These are phyloP conservation scores for Cyberlindnera samutprakarnensis DNA, from an alignment of 805 yeast genomes.

Conservation along the genomic window DNA sequence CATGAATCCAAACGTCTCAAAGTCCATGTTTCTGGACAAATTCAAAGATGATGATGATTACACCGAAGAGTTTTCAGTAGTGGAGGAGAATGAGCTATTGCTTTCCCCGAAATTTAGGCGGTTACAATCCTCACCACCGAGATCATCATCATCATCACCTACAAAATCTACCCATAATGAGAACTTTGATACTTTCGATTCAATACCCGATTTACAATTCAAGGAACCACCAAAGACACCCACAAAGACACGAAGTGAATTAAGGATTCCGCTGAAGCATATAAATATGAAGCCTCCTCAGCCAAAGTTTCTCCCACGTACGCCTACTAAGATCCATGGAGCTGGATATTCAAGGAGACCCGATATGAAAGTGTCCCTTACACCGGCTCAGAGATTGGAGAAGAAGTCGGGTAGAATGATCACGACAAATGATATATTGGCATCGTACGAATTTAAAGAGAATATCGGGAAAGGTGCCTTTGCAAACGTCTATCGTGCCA, in stretches of 20 bases:
- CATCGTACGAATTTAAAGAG: conserved; percentile 44
- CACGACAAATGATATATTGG: conserved; percentile 20
- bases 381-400: conserved; percentile 47
- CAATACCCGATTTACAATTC: conserved; percentile 18
- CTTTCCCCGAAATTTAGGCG: conserved; percentile 21
- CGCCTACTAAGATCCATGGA: conserved; percentile 12
- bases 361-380: conserved; percentile 21
- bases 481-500: conserved; percentile 77
- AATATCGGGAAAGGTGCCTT: conserved; percentile 87
- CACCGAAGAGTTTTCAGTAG: conserved; percentile 15
- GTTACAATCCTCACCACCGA: conserved; percentile 19
- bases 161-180: conserved; percentile 12
- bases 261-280: conserved; percentile 10
- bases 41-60: conserved; percentile 20
- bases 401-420: conserved; percentile 28
- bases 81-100: conserved; percentile 21
- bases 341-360: conserved; percentile 3
- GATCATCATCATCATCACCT: conserved; percentile 18
- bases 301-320: conserved; percentile 4
- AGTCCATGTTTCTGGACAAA: conserved; percentile 15
- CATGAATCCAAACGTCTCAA: conserved; percentile 7
- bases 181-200: conserved; percentile 6
- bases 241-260: conserved; percentile 10
- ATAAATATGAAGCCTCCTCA: conserved; percentile 7
- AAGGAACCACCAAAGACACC: conserved; percentile 16